phyloP scores from a whole-genome alignment of 495 filamentous ascomycete species.

The Daldinia bambusicola region DNA sequence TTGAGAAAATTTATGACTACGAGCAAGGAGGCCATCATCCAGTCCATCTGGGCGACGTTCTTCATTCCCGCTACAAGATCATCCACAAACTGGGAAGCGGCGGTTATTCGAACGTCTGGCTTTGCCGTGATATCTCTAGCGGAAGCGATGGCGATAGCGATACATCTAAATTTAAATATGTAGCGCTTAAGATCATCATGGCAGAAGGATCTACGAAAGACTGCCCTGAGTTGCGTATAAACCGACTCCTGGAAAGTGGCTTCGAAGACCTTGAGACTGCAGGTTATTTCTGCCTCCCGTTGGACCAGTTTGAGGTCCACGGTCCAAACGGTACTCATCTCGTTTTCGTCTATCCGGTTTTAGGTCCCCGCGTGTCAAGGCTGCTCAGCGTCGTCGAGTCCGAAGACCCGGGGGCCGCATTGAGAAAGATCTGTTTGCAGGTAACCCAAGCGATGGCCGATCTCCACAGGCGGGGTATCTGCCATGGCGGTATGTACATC shows the following conservation, averaged over 20 bases:
- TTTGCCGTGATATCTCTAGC: constrained; percentile 44
- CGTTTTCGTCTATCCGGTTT: constrained; percentile 48
- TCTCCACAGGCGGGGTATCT: constrained; percentile 46
- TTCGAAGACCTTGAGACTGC: constrained; percentile 4
- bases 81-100: constrained; percentile 56
- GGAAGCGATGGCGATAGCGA: not conserved
- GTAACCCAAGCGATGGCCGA: constrained; percentile 40
- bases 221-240: constrained; percentile 36
- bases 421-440: constrained; percentile 41
- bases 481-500: constrained; percentile 45
- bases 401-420: constrained; percentile 9
- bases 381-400: constrained; percentile 20
- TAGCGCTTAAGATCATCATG: constrained; percentile 50
- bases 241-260: constrained; percentile 20
- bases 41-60: constrained; percentile 51
- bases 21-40: constrained; percentile 52
- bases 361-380: constrained; percentile 45
- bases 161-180: constrained; percentile 22
- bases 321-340: constrained; percentile 53
- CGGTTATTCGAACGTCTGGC: constrained; percentile 52
- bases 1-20: constrained; percentile 46
- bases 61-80: constrained; percentile 51
- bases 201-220: constrained; percentile 44
- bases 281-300: constrained; percentile 20
- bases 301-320: constrained; percentile 47